Evolutionary conservation across 345 rosid species (phyloP), one percentile per base, ranked within the genome.

Genomic region (Citrus australasica): DNA sequence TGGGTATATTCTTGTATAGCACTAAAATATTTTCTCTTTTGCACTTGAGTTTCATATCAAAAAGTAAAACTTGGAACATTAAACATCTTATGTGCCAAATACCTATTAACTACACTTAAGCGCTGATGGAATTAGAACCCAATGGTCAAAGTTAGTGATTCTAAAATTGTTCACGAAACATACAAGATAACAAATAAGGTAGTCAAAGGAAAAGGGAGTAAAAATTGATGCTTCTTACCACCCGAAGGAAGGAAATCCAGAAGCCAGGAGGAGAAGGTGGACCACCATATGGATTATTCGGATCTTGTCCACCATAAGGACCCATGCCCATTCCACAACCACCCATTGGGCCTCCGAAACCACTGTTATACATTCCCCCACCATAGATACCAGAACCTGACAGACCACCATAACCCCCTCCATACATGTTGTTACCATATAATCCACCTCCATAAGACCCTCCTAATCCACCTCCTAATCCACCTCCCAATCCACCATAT

Each of bases 211-310:
- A 19, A 62, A 40, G 61, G 21, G 61, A 66, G 63, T 2, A 42
- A 30, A 67, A 48, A 66, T 37, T 28, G 6, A 42, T 68, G 56
- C 66, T 73, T 55, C 28, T 83, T 84, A 97, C 99, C 95, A 94
- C 97, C 3, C 85, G 89, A 69, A 94, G 94, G 82, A 97, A 94
- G 73, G 98, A 94, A 75, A 97, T 89, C 99, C 99, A 97, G 80
- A 97, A 94, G 71, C 99, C 92, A 28, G 99, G 99, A n/a, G 99
- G 98, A 72, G 96, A 88, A 42, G 98, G 78, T 37, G 98, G 98
- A 79, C 82, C 86, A 62, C 92, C 95, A 81, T 70, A 87, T 67
- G 98, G 98, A 85, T 94, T 89, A 76, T 93, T 95, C 4, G 94
- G 97, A 88, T 92, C 98, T 87, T 92, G 98, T 81, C 83, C 93